Percentiles rank a stretch among this genome's conserved stretches.
These are phyloP conservation scores for Neurospora tetraspora DNA, from an alignment of 495 filamentous ascomycete genomes.

Conservation along the genomic window DNA sequence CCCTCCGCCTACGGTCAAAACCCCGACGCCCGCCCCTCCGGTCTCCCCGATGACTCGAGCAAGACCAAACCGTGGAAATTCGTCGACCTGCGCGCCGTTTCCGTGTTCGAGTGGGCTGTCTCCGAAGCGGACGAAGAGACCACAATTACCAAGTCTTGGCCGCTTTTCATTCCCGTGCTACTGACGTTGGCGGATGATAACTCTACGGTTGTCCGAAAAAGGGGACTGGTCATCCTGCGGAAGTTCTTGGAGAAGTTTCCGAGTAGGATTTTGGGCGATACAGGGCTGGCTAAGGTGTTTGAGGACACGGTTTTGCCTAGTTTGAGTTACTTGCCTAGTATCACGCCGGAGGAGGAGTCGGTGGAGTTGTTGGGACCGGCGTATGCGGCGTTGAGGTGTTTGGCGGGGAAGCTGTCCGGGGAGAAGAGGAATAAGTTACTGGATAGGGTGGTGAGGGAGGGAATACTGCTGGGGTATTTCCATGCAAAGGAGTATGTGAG, in stretches of 20 bases:
- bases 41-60: slow-evolving; percentile 35
- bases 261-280: slow-evolving; percentile 48
- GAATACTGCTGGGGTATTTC: slow-evolving; percentile 43
- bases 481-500: slow-evolving; percentile 40
- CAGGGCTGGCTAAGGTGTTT: slow-evolving; percentile 71
- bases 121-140: slow-evolving; percentile 31
- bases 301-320: slow-evolving; percentile 66
- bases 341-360: slow-evolving; percentile 67
- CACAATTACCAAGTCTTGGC: slow-evolving; percentile 45
- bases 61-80: slow-evolving; percentile 71
- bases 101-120: slow-evolving; percentile 59
- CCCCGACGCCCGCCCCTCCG: slow-evolving; percentile 16
- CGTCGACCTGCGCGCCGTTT: slow-evolving; percentile 46
- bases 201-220: slow-evolving; percentile 41
- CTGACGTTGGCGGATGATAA: slow-evolving; percentile 71
- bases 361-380: slow-evolving; percentile 53
- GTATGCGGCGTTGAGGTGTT: slow-evolving; percentile 54
- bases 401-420: slow-evolving; percentile 39
- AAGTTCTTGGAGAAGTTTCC: slow-evolving; percentile 53
- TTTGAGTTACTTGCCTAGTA: slow-evolving; percentile 61
- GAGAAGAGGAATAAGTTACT: slow-evolving; percentile 27
- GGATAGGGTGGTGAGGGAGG: slow-evolving; percentile 45
- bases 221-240: slow-evolving; percentile 50
- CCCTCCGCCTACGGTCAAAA: slow-evolving; percentile 7
- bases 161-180: slow-evolving; percentile 73